Base-by-base conservation (phyloP, 768 basidiomycete genomes). In the Podaxis rugospora region DNA sequence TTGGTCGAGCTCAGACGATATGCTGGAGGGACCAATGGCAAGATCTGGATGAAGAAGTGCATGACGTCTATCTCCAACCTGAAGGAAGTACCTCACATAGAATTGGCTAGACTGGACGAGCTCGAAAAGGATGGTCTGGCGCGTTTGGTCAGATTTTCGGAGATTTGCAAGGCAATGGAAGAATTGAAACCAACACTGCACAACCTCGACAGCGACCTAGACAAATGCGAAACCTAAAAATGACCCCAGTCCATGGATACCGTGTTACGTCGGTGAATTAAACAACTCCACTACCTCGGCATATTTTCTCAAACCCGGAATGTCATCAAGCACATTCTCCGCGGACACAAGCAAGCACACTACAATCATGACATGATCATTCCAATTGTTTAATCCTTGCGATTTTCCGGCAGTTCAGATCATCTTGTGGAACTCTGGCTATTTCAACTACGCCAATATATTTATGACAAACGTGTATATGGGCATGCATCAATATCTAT, bases 11-110 rank as follows among this genome's bases (percentile, higher is more conserved):
- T 65, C 68, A n/a, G 69, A 69, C 6, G 61, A 61, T 39, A 67
- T 62, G 36, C 73, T 74, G 21, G 70, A 74, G 27, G 77, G 79
- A 16, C 25, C 10, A 32, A 65, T 78, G 80, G 79, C 75, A 70
- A 36, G 79, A 76, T 65, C 72, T 68, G 55, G 64, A 51, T 51
- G 50, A 62, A 46, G 40, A 62, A 59, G 51, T 23, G 57, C 50
- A 52, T 59, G 27, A 42, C 18, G 36, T 59, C 57, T 10, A 42
- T 59, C 18, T 59, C 21, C 25, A 42, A 59, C 27, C 49, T 37
- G 4, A 51, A n/a, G 18, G 37, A 39, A 18, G 51, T 59, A 40
- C 50, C 57, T 1, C 57, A 59, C 18, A 32, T 23, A 25, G 57
- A 59, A 51, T 51, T 14, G 50, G 61, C 64, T 21, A 49, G 21